Base-by-base conservation (phyloP, 129 eudicot genomes). In the Deinandra increscens region DNA sequence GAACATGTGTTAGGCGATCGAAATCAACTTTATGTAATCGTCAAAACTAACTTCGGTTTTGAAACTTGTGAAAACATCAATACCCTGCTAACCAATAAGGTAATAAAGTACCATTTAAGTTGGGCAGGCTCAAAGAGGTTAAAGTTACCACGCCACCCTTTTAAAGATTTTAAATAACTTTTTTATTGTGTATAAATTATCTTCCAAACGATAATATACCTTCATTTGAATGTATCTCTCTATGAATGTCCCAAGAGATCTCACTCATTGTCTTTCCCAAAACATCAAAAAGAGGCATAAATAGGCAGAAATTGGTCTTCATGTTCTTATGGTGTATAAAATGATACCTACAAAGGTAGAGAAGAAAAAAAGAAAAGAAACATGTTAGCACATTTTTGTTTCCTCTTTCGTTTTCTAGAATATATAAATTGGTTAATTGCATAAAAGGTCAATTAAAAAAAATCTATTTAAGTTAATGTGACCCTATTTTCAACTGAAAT, bases 271-370 rank as follows among this genome's bases (percentile, higher is more conserved):
- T 90, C 38, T 84, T 84, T 18, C 91, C 89, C 23, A 90, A 60
- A 38, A 54, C 71, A 69, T 90, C 97, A 72, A 70, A 90, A 53
- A 90, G 43, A 54, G 97, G 97, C 87, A 90, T 90, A 71, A 86
- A 90, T 60, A 86, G 87, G 80, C 97, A 90, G 64, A 86, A 90
- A 69, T 90, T 86, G 53, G 94, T 80, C 61, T 48, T 56, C 87
- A 75, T 78, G 73, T 82, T 85, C 18, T 8, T 68, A 70, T 86
- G 97, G 76, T 90, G 97, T 58, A 90, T 77, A 67, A 67, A 74
- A 73, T 86, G 94, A 75, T 90, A 90, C 76, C 97, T 90, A 81
- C 42, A 42, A 38, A 45, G 39, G n/a, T 1, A 59, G 60, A 45
- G 11, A 7, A 45, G 49, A 45, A 15, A 70, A 3, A 59, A 66